Base-by-base conservation (phyloP, 208 protist species). In the Trichomonas vaginalis region DNA sequence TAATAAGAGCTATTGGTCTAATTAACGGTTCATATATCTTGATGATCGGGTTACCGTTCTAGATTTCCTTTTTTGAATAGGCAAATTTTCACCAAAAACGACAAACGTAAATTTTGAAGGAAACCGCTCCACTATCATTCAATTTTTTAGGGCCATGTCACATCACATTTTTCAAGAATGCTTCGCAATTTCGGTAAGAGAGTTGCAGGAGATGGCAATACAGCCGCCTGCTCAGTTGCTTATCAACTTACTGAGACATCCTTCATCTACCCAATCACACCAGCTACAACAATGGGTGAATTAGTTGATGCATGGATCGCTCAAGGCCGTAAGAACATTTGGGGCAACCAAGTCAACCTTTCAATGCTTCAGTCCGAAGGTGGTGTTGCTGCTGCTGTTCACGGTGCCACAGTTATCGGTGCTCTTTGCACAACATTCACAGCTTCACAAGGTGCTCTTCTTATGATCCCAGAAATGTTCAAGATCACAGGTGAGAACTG, bases 341-440 rank as follows among this genome's bases (percentile, higher is more conserved):
- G 96, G 96, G 23, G 95, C 83, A 6, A 96, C 96, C 23, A 96
- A 46, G 46, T 37, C 96, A 15, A 80, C 61, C 61, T 80, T 80
- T 8, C 4, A 80, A 80, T 80, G 61, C 8, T 80, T 4, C 17
- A 80, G n/a, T 80, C 61, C 8, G 61, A 80, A 96, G 97, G n/a
- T 90, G 96, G 96, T 40, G 95, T 51, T 6, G 95, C 96, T 23
- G 96, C 56, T 88, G 62, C 96, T n/a, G 23, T 97, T n/a, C 96
- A 97, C 62, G 97, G 97, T 42, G 87, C 96, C 0, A 37, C 95
- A 45, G 51, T 37, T 32, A 46, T 95, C 10, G 97, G 97, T 49
- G 83, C 97, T 32, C 49, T 98, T 27, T 79, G 95, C 27, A 95
- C 3, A 96, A 21, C 96, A 97, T 62, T 61, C 49, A 61, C 49